Base-by-base conservation (phyloP, 768 basidiomycete species). In the Suillus brevipes region DNA sequence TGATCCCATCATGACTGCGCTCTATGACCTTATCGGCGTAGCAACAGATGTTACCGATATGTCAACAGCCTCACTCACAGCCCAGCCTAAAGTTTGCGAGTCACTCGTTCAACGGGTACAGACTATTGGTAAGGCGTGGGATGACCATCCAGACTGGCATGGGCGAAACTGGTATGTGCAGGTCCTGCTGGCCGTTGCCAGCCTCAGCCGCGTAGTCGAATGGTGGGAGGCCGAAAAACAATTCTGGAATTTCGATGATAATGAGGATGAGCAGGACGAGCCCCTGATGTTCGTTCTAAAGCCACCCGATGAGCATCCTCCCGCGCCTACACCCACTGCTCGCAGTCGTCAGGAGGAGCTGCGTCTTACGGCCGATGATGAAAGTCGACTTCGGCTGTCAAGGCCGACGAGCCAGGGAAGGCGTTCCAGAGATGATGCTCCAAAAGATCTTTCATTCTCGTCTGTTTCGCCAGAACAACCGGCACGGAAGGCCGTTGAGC, bases 171-270 rank as follows among this genome's bases (percentile, higher is more conserved):
- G 97, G 97, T 99, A 98, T 78, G 95, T 98, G 61, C 95, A 97
- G 74, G 90, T 98, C 34, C 84, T 99, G 6, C 88, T 98, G 58
- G 97, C 97, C 25, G 90, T 99, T 57, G 97, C 97, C 38, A 95
- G 94, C 72, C 87, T 99, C 67, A 93, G 91, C 77, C 91, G 97
- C 64, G 97, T 99, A 36, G 91, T 98, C 67, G 97, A 98, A 73
- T 99, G 97, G 97, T 98, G 95, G 95, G 96, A 97, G 77, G 97
- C 97, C 13, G 97, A 99, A 81, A 96, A 96, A 73, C 94, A 96
- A 70, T 99, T 99, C 78, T 99, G 97, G 97, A 97, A 97, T 72
- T 99, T 98, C 74, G 92, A 96, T 73, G 93, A 94, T 73, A 90
- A 91, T 66, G 91, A 92, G 53, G 89, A 93, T 65, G 94, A 95